These are phyloP conservation scores for Aspergillus nidulans DNA, from an alignment of 495 filamentous ascomycete genomes.

Conservation along the genomic window DNA sequence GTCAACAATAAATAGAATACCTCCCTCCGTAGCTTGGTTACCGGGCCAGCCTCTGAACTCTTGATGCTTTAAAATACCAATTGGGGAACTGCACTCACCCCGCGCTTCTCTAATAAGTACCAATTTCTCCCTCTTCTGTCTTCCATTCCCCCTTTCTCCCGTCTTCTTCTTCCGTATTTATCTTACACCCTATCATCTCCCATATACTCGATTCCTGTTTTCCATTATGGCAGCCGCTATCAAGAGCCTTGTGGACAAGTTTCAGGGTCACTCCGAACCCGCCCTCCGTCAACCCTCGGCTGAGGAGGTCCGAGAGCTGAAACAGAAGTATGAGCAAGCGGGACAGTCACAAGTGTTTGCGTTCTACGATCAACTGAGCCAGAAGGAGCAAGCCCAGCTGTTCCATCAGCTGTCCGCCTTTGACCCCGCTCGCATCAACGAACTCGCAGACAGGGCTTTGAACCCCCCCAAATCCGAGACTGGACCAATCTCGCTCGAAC, in stretches of 20 bases:
- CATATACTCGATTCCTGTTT: neutral
- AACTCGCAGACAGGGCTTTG: constrained; percentile 74
- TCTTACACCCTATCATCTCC: too few relatives aligned
- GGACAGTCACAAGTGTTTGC: constrained; percentile 87
- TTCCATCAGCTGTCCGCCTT: constrained; percentile 78
- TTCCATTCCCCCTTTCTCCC: neutral
- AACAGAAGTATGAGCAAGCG: constrained; percentile 71
- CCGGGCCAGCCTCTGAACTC: constrained; percentile 1
- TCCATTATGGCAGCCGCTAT: constrained; percentile 41
- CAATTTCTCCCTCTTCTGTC: neutral
- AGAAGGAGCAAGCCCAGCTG: constrained; percentile 68
- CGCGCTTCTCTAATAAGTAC: constrained; percentile 7
- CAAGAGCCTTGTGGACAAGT: constrained; percentile 54
- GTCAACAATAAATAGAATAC: constrained; percentile 5
- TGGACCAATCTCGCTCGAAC: constrained; percentile 64
- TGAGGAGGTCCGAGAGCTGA: constrained; percentile 69
- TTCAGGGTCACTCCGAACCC: constrained; percentile 44
- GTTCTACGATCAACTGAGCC: constrained; percentile 76
- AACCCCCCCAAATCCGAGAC: constrained; percentile 59
- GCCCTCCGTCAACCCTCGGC: constrained; percentile 61
- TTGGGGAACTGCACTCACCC: constrained; percentile 9
- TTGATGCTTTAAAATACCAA: constrained; percentile 5
- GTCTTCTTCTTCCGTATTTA: constrained; percentile 7
- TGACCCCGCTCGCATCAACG: constrained; percentile 78
- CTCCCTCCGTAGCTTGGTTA: neutral